Conservation (phyloP, 345 rosid genomes). For the Eutrema japonicum region DNA sequence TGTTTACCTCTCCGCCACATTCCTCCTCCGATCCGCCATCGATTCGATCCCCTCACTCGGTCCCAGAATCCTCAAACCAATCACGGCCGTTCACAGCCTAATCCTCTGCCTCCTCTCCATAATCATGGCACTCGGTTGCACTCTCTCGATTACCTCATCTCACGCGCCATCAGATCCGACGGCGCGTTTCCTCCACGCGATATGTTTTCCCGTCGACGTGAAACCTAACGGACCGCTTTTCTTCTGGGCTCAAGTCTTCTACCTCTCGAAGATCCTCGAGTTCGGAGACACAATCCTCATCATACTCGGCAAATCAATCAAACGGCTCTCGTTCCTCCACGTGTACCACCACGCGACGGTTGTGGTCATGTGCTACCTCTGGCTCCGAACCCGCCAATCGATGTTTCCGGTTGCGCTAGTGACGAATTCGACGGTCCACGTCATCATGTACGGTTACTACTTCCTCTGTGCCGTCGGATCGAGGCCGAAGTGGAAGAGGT, state of each 20-base stretch:
- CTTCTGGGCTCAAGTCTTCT: constrained; percentile 76
- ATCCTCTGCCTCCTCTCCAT: constrained; percentile 63
- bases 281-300: constrained; percentile 65
- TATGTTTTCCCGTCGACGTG: constrained; percentile 59
- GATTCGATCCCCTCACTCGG: constrained; percentile 39
- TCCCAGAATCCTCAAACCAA: constrained; percentile 59
- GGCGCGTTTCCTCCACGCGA: constrained; percentile 16
- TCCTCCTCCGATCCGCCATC: constrained; percentile 46
- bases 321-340: constrained; percentile 81
- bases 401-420: constrained; percentile 64
- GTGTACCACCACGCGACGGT: constrained; percentile 82
- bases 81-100: constrained; percentile 77
- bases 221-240: constrained; percentile 59
- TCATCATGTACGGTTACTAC: constrained; percentile 73
- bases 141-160: constrained; percentile 51
- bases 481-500: constrained; percentile 76
- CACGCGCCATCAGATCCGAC: background rate
- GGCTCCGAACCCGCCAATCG: constrained; percentile 63
- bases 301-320: constrained; percentile 53
- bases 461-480: constrained; percentile 59
- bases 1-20: constrained; percentile 56
- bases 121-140: constrained; percentile 74
- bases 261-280: constrained; percentile 71
- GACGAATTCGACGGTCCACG: constrained; percentile 66
- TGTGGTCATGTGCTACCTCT: constrained; percentile 70